Evolutionary conservation across 768 basidiomycete species (phyloP).

Genomic region (Boletus huronensis): DNA sequence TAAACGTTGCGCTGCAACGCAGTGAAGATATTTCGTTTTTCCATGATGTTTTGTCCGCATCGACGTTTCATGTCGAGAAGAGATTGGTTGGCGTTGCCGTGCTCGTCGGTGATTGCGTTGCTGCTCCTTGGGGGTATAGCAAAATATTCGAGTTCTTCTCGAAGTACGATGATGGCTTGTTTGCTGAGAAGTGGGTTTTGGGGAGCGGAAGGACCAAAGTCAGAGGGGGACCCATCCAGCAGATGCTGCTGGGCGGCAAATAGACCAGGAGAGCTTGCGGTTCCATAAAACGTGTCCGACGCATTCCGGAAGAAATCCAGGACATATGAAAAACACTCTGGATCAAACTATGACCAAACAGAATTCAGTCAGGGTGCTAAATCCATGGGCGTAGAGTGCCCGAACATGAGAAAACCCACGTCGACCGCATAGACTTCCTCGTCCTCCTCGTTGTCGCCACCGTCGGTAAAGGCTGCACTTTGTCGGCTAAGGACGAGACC

Average conservation of each 20-base stretch:
- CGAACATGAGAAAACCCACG: conserved; percentile 51
- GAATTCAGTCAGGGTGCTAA: background rate
- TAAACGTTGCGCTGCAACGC: conserved; percentile 98
- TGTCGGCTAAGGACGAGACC: conserved; percentile 91
- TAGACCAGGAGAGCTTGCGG: conserved; percentile 64
- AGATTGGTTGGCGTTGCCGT: conserved; percentile 75
- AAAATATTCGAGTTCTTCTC: conserved; percentile 98
- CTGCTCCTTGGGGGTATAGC: conserved; percentile 81
- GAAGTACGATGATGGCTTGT: conserved; percentile 96
- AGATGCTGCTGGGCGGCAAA: conserved; percentile 78
- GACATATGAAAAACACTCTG: conserved; percentile 92
- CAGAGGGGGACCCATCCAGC: conserved; percentile 57
- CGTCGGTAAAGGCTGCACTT: conserved; percentile 69
- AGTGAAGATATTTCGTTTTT: conserved; percentile 91
- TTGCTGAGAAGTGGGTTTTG: conserved; percentile 93
- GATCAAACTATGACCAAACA: conserved; percentile 72
- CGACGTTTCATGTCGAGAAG: conserved; percentile 79
- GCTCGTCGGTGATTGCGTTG: conserved; percentile 62
- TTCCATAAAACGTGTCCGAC: conserved; percentile 90
- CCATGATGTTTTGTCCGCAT: conserved; percentile 85
- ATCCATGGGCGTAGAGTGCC: background rate
- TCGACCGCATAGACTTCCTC: conserved; percentile 97
- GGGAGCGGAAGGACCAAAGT: conserved; percentile 58
- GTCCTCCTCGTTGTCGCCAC: conserved; percentile 70
- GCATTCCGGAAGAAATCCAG: conserved; percentile 88